Percentiles rank a stretch among this genome's conserved stretches.
These are phyloP conservation scores for Singerocomus inundabilis DNA, from an alignment of 1,284 basidiomycete genomes.

Conservation along the genomic window DNA sequence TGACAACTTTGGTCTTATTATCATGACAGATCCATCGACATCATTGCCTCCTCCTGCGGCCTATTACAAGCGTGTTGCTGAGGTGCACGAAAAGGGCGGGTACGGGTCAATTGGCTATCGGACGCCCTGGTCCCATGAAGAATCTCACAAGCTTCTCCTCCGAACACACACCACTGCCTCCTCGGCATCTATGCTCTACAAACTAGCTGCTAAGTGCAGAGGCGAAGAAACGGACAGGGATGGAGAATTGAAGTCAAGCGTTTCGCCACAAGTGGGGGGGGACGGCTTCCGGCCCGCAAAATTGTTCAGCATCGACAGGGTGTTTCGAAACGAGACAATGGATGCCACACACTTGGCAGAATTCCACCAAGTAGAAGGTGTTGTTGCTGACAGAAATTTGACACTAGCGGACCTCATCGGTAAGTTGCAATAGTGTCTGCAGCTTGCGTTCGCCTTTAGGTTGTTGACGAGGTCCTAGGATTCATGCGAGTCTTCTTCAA, in stretches of 20 bases:
- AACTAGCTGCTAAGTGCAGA: slow-evolving; percentile 77
- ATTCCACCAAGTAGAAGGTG: slow-evolving; percentile 99
- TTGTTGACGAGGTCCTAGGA: slow-evolving; percentile 45
- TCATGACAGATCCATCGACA: slow-evolving; percentile 71
- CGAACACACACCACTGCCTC: slow-evolving; percentile 98
- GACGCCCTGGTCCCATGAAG: slow-evolving; percentile 93
- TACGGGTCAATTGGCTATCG: slow-evolving; percentile 97
- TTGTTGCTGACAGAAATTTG: slow-evolving; percentile 92
- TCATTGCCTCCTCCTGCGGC: slow-evolving; percentile 78
- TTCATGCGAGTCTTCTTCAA: slow-evolving; percentile 99
- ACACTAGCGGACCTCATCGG: slow-evolving; percentile 98
- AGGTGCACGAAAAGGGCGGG: slow-evolving; percentile 87
- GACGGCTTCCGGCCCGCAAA: slow-evolving; percentile 96
- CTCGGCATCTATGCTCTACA: slow-evolving; percentile 92
- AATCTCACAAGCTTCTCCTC: slow-evolving; percentile 89
- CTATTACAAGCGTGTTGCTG: slow-evolving; percentile 89
- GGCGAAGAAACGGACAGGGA: slow-evolving; percentile 54
- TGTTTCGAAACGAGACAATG: slow-evolving; percentile 98
- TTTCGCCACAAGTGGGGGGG: slow-evolving; percentile 27
- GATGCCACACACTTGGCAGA: slow-evolving; percentile 99
- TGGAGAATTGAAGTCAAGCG: slow-evolving; percentile 36
- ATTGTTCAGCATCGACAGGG: slow-evolving; percentile 96
- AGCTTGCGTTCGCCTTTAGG: neutral
- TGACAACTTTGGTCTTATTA: slow-evolving; percentile 1
- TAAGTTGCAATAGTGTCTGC: slow-evolving; percentile 30